A percentile compares a stretch with the other conserved stretches of the same genome.
Evolutionary conservation across 2,329 filamentous ascomycete genomes (phyloP).

Genomic region (Fusarium tupiense): DNA sequence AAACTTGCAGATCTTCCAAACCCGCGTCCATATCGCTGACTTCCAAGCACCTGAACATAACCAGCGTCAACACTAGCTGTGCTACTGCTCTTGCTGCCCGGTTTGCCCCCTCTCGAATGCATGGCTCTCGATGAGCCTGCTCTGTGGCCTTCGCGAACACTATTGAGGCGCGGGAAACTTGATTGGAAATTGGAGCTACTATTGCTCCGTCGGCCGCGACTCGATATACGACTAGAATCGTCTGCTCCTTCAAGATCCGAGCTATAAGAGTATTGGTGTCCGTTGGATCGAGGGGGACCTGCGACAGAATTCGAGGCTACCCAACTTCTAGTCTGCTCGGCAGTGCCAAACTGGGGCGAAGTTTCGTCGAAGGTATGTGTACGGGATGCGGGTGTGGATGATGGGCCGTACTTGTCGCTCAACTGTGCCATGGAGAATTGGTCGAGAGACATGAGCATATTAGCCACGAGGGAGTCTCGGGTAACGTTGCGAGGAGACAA

Average conservation of each 20-base stretch:
- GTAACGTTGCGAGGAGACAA: constrained; percentile 79
- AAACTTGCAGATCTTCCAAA: constrained; percentile 76
- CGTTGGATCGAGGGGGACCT: constrained; percentile 40
- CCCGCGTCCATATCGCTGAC: constrained; percentile 66
- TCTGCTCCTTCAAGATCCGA: constrained; percentile 68
- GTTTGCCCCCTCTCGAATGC: constrained; percentile 64
- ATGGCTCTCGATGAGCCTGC: constrained; percentile 55
- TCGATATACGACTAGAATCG: constrained; percentile 64
- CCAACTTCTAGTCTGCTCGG: constrained; percentile 50
- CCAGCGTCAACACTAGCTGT: constrained; percentile 71
- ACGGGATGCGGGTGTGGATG: constrained; percentile 30
- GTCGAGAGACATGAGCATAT: constrained; percentile 94
- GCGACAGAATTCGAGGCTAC: constrained; percentile 40
- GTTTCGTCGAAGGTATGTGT: constrained; percentile 44
- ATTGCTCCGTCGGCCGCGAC: constrained; percentile 76
- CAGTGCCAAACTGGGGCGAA: constrained; percentile 38
- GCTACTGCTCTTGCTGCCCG: constrained; percentile 79
- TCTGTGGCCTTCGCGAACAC: constrained; percentile 61
- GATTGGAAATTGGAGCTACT: constrained; percentile 79
- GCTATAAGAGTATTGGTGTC: constrained; percentile 64
- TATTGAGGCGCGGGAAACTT: constrained; percentile 69
- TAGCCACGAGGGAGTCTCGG: constrained; percentile 91
- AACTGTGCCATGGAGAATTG: constrained; percentile 72
- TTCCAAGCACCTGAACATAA: constrained; percentile 65
- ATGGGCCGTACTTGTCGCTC: constrained; percentile 40